Conservation (phyloP, 2,329 filamentous ascomycete species). For the Phialophora tarda region DNA sequence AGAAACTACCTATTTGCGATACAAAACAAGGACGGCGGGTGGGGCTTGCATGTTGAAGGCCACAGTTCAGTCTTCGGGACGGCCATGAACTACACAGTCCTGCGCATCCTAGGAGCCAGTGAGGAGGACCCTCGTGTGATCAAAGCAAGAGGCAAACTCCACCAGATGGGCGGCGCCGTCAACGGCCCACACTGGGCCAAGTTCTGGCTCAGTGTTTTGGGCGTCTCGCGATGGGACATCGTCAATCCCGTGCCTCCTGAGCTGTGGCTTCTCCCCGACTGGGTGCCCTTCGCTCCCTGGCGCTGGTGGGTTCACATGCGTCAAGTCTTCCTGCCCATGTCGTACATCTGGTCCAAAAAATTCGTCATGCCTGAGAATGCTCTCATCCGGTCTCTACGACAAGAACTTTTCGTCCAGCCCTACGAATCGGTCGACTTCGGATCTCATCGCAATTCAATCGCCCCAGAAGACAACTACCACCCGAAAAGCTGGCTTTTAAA, state of each 20-base stretch:
- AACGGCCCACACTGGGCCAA: slow-evolving; percentile 95
- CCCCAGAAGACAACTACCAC: slow-evolving; percentile 83
- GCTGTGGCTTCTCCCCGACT: slow-evolving; percentile 89
- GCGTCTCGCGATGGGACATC: slow-evolving; percentile 84
- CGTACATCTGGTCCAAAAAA: slow-evolving; percentile 81
- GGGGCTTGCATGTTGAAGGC: slow-evolving; percentile 94
- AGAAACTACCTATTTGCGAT: slow-evolving; percentile 90
- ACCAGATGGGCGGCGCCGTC: slow-evolving; percentile 82
- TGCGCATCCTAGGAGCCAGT: slow-evolving; percentile 81
- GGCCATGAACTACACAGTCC: slow-evolving; percentile 79
- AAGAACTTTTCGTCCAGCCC: slow-evolving; percentile 82
- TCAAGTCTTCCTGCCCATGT: slow-evolving; percentile 94
- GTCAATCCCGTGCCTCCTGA: slow-evolving; percentile 95
- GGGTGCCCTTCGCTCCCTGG: slow-evolving; percentile 88
- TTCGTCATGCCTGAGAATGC: slow-evolving; percentile 79
- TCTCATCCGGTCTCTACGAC: slow-evolving; percentile 71
- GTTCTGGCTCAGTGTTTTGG: slow-evolving; percentile 87
- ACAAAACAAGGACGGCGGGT: slow-evolving; percentile 87
- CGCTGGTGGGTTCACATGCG: slow-evolving; percentile 98
- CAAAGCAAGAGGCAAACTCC: slow-evolving; percentile 79
- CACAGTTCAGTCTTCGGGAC: slow-evolving; percentile 93
- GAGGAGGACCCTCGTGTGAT: slow-evolving; percentile 84
- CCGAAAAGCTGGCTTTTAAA: slow-evolving; percentile 87
- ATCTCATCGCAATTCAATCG: slow-evolving; percentile 80
- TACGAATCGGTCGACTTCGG: slow-evolving; percentile 80